Conservation (phyloP, 306 rosid species). For the Morella rubra region DNA sequence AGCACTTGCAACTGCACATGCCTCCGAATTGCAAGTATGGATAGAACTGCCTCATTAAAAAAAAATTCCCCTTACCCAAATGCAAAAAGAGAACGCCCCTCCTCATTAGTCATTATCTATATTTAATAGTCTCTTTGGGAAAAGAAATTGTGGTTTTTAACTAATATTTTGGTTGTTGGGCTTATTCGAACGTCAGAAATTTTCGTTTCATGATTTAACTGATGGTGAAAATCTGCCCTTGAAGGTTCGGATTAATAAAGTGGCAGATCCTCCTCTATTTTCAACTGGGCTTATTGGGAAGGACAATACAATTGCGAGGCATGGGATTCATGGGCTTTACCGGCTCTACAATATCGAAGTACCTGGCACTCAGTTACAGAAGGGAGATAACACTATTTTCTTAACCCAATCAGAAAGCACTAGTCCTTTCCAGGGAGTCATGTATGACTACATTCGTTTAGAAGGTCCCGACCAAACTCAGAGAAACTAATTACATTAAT, state of each 20-base stretch:
- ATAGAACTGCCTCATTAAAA: too few species aligned
- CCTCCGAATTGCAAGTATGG: constrained; percentile 74
- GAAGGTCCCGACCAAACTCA: constrained; percentile 50
- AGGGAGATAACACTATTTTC: constrained; percentile 71
- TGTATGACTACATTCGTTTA: constrained; percentile 87
- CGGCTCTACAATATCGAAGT: constrained; percentile 59
- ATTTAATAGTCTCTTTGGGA: not conserved
- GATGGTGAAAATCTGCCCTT: not conserved
- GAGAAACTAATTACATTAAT: too few species aligned
- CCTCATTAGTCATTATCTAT: too few species aligned
- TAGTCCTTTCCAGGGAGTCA: constrained; percentile 72
- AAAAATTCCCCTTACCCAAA: too few species aligned
- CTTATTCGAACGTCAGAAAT: too few species aligned
- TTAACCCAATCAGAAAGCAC: constrained; percentile 71
- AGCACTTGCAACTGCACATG: constrained; percentile 78
- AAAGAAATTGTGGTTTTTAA: too few species aligned
- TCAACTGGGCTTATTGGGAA: constrained; percentile 89
- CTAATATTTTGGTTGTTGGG: too few species aligned
- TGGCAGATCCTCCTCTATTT: constrained; percentile 54
- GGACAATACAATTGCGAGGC: constrained; percentile 92
- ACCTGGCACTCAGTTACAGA: constrained; percentile 40
- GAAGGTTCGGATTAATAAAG: constrained; percentile 74
- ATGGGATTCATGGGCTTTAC: constrained; percentile 89
- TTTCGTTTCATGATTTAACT: too few species aligned
- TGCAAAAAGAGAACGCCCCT: too few species aligned